A percentile compares a stretch with the other conserved stretches of the same genome.
phyloP scores from a whole-genome alignment of 192 early-diverging fungal genomes.

The Podila epicladia region DNA sequence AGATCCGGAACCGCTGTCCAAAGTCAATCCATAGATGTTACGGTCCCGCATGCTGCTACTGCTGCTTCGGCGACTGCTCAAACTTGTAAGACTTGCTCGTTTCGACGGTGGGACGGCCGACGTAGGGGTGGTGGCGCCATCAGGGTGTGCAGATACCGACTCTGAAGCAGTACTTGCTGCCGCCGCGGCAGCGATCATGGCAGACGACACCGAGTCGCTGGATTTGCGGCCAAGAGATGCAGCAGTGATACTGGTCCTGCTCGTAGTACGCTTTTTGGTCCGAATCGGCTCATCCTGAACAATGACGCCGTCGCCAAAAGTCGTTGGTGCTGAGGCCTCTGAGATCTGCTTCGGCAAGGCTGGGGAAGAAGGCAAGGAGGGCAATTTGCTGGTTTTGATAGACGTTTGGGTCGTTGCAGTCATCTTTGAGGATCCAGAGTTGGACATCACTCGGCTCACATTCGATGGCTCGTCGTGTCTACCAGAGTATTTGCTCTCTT shows the following conservation, averaged over 20 bases:
- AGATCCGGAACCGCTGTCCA: slow-evolving; percentile 40
- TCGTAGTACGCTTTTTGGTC: slow-evolving; percentile 44
- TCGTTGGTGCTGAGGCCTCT: not conserved
- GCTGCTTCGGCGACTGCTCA: slow-evolving; percentile 36
- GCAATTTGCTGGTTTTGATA: not conserved
- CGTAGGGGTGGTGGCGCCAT: not conserved
- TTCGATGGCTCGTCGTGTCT: slow-evolving; percentile 17
- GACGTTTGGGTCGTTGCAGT: slow-evolving; percentile 13
- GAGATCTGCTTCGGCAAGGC: not conserved
- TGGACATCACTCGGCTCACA: slow-evolving; percentile 8
- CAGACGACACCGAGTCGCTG: slow-evolving; percentile 18
- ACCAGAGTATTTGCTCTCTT: slow-evolving; percentile 3
- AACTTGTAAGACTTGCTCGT: slow-evolving; percentile 20
- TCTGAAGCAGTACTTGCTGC: not conserved
- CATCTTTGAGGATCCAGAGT: slow-evolving; percentile 4
- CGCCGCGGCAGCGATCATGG: slow-evolving; percentile 11
- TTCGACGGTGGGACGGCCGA: slow-evolving; percentile 15
- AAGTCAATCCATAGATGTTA: slow-evolving; percentile 37
- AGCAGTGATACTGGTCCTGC: slow-evolving; percentile 47
- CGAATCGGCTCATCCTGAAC: slow-evolving; percentile 26
- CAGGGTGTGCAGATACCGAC: not conserved
- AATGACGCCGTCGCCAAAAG: slow-evolving; percentile 38
- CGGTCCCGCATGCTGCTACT: slow-evolving; percentile 48
- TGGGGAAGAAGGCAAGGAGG: not conserved
- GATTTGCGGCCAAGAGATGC: slow-evolving; percentile 35